Conservation (phyloP, 176 grass and related monocot species). For the Aegilops tauschii region DNA sequence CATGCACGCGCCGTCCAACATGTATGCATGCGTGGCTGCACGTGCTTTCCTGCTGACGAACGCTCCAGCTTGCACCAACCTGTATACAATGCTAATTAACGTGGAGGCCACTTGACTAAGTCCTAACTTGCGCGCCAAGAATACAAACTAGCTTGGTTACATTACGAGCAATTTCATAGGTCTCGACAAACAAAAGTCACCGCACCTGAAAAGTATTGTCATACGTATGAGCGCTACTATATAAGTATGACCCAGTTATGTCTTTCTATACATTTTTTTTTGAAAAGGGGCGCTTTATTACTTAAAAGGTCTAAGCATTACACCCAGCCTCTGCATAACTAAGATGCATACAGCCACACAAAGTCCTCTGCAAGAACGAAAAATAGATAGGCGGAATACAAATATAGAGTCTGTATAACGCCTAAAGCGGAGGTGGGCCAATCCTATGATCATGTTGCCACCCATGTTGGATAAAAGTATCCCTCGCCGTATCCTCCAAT, state of each 20-base stretch:
- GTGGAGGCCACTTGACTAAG: neutral
- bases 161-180: neutral
- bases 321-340: too few relatives aligned
- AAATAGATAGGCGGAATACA: too few relatives aligned
- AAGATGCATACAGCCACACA: too few relatives aligned
- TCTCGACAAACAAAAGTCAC: neutral
- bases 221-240: neutral
- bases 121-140: constrained; percentile 37
- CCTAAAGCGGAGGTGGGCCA: too few relatives aligned
- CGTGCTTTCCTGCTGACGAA: constrained; percentile 8
- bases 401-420: too few relatives aligned
- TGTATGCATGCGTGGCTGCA: constrained; percentile 11
- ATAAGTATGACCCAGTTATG: neutral
- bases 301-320: too few relatives aligned
- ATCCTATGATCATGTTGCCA: too few relatives aligned
- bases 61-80: constrained; percentile 30
- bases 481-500: too few relatives aligned
- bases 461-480: too few relatives aligned
- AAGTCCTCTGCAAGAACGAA: too few relatives aligned
- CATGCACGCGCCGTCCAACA: constrained; percentile 33
- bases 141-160: neutral
- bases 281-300: too few relatives aligned
- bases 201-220: too few relatives aligned
- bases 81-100: neutral
- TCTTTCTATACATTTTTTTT: neutral